Conservation (phyloP, 768 basidiomycete genomes). For the Mycena filopes region DNA sequence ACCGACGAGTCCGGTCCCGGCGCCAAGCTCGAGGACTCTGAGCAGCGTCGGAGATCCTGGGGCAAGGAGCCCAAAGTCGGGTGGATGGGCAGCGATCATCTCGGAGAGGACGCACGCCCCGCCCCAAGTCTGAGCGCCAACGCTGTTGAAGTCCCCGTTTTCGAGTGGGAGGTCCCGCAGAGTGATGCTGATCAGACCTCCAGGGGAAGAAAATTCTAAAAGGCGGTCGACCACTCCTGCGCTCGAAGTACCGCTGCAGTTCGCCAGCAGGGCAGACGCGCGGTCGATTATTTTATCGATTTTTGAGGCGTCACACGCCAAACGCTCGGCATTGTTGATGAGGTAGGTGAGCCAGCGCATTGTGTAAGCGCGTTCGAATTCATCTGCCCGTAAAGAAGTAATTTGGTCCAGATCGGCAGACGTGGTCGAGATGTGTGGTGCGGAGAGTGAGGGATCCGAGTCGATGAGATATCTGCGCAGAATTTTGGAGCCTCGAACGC, state of each 20-base stretch:
- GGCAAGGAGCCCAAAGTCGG: constrained; percentile 54
- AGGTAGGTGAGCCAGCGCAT: constrained; percentile 82
- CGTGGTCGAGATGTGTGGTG: not conserved
- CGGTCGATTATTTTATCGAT: constrained; percentile 56
- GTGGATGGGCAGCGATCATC: constrained; percentile 70
- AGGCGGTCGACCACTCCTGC: constrained; percentile 67
- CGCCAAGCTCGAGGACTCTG: constrained; percentile 81
- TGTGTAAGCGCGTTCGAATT: constrained; percentile 75
- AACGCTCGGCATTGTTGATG: constrained; percentile 50
- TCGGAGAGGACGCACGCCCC: constrained; percentile 84
- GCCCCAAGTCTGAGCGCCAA: constrained; percentile 93
- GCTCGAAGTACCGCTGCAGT: constrained; percentile 70
- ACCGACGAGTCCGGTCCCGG: constrained; percentile 87
- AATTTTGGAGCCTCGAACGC: constrained; percentile 65
- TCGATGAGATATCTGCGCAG: constrained; percentile 44
- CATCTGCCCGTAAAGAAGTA: constrained; percentile 57
- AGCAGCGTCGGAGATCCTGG: constrained; percentile 30
- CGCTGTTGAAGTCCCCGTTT: constrained; percentile 74
- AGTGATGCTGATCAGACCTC: constrained; percentile 46
- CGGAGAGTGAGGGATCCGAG: not conserved
- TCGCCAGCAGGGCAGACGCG: constrained; percentile 72
- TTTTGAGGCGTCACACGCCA: constrained; percentile 27
- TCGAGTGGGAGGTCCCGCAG: constrained; percentile 77
- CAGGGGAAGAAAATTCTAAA: constrained; percentile 54
- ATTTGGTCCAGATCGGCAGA: constrained; percentile 5